phyloP scores from a whole-genome alignment of 345 rosid genomes.

The Gossypium anomalum region DNA sequence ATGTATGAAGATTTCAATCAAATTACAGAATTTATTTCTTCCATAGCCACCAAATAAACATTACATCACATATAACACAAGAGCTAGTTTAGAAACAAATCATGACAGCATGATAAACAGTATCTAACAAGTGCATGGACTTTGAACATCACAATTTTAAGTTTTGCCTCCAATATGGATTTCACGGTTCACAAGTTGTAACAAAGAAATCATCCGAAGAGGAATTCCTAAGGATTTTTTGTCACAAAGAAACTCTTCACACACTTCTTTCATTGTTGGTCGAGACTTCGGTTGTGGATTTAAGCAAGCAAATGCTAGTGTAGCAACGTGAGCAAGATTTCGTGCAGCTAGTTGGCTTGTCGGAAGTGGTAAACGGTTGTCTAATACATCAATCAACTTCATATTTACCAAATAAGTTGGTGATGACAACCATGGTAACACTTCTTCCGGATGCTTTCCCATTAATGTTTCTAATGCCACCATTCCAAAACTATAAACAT shows the following conservation, averaged over 20 bases:
- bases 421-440: not conserved
- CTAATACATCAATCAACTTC: not conserved
- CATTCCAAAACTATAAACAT: slow-evolving; percentile 15
- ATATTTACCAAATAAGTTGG: not conserved
- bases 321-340: not conserved
- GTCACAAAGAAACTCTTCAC: not conserved
- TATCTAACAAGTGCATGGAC: not conserved
- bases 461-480: slow-evolving; percentile 6
- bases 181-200: not conserved
- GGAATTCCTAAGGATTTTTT: not conserved
- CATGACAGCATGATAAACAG: not conserved
- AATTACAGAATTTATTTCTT: too few species aligned
- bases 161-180: too few species aligned
- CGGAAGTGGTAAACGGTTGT: not conserved
- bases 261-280: slow-evolving; percentile 18
- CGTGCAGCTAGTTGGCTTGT: not conserved
- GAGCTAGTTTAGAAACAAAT: not conserved
- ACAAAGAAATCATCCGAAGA: not conserved
- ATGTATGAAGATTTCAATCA: too few species aligned
- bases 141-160: not conserved
- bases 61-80: too few species aligned
- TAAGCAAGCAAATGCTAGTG: not conserved
- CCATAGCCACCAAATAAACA: too few species aligned
- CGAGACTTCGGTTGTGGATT: not conserved
- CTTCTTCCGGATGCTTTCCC: slow-evolving; percentile 21